Conservation (phyloP, 129 eudicot genomes). For the Apium graveolens region DNA sequence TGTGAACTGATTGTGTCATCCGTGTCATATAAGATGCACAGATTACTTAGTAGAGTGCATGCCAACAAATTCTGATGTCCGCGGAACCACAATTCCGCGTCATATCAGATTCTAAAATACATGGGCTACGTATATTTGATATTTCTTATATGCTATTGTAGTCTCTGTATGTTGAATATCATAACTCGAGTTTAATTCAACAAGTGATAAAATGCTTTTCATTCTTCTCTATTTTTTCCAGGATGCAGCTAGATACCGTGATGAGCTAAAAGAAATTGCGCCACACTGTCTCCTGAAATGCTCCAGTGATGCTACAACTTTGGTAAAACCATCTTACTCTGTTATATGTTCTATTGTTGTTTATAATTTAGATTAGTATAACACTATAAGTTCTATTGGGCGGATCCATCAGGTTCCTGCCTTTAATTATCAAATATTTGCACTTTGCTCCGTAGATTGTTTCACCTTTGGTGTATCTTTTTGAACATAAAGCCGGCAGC, state of each 20-base stretch:
- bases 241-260: constrained; percentile 89
- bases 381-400: background rate
- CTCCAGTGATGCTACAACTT: constrained; percentile 94
- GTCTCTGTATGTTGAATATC: background rate
- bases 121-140: background rate
- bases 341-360: background rate
- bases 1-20: background rate
- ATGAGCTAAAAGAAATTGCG: constrained; percentile 79
- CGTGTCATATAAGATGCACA: background rate
- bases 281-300: constrained; percentile 88
- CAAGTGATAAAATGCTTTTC: background rate
- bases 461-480: background rate
- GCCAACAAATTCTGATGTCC: background rate
- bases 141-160: background rate
- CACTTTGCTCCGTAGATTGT: background rate
- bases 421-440: background rate
- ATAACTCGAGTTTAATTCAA: background rate
- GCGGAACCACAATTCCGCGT: background rate
- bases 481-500: background rate
- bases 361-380: background rate
- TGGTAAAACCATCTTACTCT: constrained; percentile 41
- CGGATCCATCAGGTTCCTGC: background rate
- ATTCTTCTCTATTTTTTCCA: constrained; percentile 13
- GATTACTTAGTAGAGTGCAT: background rate
- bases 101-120: background rate